These are phyloP conservation scores for Aspergillus asperescens DNA, from an alignment of 495 filamentous ascomycete genomes.

Conservation along the genomic window DNA sequence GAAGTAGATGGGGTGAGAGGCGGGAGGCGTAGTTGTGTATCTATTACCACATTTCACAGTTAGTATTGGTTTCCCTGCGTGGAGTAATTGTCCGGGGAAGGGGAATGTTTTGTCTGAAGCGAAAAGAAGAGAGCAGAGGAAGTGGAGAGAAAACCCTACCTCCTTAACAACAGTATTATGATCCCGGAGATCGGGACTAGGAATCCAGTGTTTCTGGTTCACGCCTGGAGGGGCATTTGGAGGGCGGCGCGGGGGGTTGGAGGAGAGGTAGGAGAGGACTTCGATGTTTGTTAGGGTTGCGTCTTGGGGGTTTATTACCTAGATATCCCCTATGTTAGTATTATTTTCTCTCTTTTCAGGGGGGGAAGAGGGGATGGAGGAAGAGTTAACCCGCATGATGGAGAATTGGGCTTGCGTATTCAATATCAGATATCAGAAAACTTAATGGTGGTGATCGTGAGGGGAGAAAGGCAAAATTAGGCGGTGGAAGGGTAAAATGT, in stretches of 20 bases:
- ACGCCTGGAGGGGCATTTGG: constrained; percentile 32
- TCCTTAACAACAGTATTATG: constrained; percentile 50
- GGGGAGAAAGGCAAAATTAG: constrained; percentile 6
- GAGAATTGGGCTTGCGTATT: too few relatives aligned
- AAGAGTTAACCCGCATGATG: background rate
- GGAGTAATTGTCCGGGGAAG: too few relatives aligned
- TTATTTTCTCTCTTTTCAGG: constrained; percentile 1
- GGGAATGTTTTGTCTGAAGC: background rate
- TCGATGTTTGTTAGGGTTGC: constrained; percentile 61
- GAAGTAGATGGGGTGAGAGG: constrained; percentile 35
- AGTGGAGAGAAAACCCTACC: constrained; percentile 21
- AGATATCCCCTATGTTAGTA: background rate
- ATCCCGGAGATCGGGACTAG: constrained; percentile 41
- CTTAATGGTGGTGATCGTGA: constrained; percentile 1
- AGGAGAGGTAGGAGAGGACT: constrained; percentile 53
- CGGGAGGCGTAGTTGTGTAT: constrained; percentile 44
- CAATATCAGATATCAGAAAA: too few relatives aligned
- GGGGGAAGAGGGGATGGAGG: background rate
- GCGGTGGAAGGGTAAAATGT: background rate
- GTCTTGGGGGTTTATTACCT: constrained; percentile 60
- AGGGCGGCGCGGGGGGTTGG: constrained; percentile 42
- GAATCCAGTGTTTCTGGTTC: constrained; percentile 37
- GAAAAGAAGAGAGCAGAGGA: background rate
- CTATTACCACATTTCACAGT: too few relatives aligned
- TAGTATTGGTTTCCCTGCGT: too few relatives aligned